Evolutionary conservation across 805 yeast genomes (phyloP).

Genomic region (Yarrowia sp.): DNA sequence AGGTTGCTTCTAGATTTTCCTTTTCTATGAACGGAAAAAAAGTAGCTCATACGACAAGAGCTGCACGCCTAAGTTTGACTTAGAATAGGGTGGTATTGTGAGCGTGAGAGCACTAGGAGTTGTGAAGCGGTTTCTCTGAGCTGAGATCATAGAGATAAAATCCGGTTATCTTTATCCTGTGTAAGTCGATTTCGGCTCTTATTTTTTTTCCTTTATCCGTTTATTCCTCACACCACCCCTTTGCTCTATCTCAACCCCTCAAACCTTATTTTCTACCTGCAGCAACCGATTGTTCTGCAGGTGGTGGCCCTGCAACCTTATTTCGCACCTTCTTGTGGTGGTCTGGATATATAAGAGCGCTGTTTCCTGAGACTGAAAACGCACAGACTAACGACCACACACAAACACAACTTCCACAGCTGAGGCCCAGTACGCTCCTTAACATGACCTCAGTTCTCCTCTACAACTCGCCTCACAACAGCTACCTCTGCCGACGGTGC

Average conservation of each 20-base stretch:
- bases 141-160: no score
- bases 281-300: conserved; percentile 34
- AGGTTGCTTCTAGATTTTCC: neutral
- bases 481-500: conserved; percentile 21
- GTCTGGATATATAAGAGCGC: neutral
- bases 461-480: neutral
- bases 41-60: conserved; percentile 15
- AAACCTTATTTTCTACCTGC: conserved; percentile 3
- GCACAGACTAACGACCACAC: neutral
- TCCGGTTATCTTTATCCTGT: no score
- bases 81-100: neutral
- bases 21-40: conserved; percentile 2
- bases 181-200: no score
- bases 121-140: no score
- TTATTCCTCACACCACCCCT: neutral
- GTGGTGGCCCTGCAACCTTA: conserved; percentile 26
- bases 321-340: neutral
- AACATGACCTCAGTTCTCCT: conserved; percentile 15
- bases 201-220: no score
- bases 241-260: conserved; percentile 13
- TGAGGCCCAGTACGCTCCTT: conserved; percentile 13
- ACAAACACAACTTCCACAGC: neutral
- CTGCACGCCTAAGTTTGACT: conserved; percentile 5
- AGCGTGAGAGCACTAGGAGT: no score
- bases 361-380: neutral